phyloP scores from a whole-genome alignment of 306 rosid species.

The Vigna reflexopilosa region DNA sequence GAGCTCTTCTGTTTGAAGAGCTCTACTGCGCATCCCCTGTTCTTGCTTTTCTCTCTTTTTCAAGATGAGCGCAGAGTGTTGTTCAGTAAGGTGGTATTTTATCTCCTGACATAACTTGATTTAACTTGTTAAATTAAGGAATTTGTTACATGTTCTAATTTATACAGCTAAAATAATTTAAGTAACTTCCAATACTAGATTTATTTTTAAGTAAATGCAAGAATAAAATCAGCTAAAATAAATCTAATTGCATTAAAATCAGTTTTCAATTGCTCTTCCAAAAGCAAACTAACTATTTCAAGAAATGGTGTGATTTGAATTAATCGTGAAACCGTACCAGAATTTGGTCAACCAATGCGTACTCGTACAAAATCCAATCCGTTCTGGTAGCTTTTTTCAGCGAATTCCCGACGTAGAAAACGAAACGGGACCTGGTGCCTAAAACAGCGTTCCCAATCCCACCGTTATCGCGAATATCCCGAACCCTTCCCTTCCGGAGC shows the following conservation, averaged over 20 bases:
- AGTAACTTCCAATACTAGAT: not conserved
- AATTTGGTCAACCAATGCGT: no score
- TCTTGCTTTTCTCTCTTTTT: no score
- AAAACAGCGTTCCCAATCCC: conserved; percentile 36
- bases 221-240: no score
- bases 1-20: no score
- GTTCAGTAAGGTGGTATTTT: no score
- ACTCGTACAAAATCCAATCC: conserved; percentile 45
- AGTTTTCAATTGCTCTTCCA: conserved; percentile 51
- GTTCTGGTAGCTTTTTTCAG: conserved; percentile 45
- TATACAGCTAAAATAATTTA: not conserved
- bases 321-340: no score
- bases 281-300: not conserved
- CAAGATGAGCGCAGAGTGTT: no score
- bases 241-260: no score
- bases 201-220: no score
- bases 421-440: conserved; percentile 61
- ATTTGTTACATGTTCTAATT: not conserved
- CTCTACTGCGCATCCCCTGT: no score
- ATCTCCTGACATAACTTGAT: no score
- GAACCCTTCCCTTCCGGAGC: conserved; percentile 59
- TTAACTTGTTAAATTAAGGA: not conserved
- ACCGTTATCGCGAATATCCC: conserved; percentile 39
- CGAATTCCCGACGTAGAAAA: conserved; percentile 61
- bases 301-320: no score